Percentiles rank a stretch among this genome's conserved stretches.
Conservation (phyloP, 2,329 filamentous ascomycete genomes). For the Diaporthe humulicola region DNA sequence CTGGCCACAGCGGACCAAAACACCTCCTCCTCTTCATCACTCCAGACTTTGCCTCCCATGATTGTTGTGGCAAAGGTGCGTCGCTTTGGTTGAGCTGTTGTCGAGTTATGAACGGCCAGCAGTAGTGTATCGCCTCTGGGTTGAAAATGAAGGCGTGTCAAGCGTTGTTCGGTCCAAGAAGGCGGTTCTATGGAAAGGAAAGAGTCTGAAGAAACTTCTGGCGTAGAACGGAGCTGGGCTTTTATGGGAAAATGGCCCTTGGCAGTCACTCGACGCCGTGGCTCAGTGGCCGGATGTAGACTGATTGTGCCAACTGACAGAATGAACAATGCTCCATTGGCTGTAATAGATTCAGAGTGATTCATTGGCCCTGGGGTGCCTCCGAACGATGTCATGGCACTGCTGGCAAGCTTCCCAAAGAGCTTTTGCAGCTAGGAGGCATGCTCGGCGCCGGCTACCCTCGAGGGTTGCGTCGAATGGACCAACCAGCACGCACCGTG, state of each 20-base stretch:
- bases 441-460: neutral
- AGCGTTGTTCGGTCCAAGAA: neutral
- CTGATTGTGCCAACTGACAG: neutral
- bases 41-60: neutral
- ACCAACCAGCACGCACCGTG: neutral
- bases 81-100: neutral
- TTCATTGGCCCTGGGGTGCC: neutral
- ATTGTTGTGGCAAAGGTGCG: neutral
- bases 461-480: neutral
- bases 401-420: neutral
- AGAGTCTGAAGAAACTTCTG: neutral
- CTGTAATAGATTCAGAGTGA: neutral
- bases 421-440: neutral
- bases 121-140: neutral
- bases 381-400: neutral
- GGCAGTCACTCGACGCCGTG: conserved; percentile 17
- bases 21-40: neutral
- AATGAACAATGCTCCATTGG: neutral
- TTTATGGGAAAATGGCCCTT: neutral
- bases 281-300: neutral
- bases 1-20: neutral
- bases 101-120: neutral
- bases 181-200: neutral
- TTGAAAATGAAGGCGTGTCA: neutral
- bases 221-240: neutral